A percentile compares a stretch with the other conserved stretches of the same genome.
phyloP scores from a whole-genome alignment of 495 filamentous ascomycete genomes.

The Rostrohypoxylon terebratum region DNA sequence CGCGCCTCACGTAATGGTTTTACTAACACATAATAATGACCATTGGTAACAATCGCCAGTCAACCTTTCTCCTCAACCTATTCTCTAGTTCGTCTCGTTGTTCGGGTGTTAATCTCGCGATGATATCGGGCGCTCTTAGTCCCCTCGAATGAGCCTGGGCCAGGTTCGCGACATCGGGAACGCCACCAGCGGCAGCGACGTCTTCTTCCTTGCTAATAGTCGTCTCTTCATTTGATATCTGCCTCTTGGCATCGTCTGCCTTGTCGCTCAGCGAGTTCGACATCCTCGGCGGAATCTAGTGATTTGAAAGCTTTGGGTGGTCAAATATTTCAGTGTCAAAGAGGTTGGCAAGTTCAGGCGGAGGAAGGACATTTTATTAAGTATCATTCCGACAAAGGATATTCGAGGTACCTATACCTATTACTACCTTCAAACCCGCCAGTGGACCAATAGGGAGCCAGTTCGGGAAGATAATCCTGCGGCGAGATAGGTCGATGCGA shows the following conservation, averaged over 20 bases:
- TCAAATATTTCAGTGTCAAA: neutral
- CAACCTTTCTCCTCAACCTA: conserved; percentile 70
- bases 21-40: conserved; percentile 68
- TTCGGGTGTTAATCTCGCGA: conserved; percentile 61
- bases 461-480: conserved; percentile 19
- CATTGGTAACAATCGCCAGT: conserved; percentile 71
- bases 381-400: conserved; percentile 18
- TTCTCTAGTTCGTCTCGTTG: conserved; percentile 62
- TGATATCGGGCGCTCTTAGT: conserved; percentile 62
- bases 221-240: conserved; percentile 32
- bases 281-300: conserved; percentile 17
- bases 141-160: conserved; percentile 42
- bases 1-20: conserved; percentile 2
- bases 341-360: neutral
- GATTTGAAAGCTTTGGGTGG: neutral
- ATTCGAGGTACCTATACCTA: neutral
- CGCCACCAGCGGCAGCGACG: conserved; percentile 8
- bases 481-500: conserved; percentile 33
- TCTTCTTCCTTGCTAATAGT: conserved; percentile 27
- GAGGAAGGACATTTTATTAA: conserved; percentile 12
- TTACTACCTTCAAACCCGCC: no score
- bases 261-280: conserved; percentile 36
- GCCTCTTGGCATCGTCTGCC: conserved; percentile 24
- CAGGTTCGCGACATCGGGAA: conserved; percentile 39
- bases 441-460: conserved; percentile 7